Evolutionary conservation across 306 rosid species (phyloP), one percentile per base, ranked within the genome.

Genomic region (Senna siamea): DNA sequence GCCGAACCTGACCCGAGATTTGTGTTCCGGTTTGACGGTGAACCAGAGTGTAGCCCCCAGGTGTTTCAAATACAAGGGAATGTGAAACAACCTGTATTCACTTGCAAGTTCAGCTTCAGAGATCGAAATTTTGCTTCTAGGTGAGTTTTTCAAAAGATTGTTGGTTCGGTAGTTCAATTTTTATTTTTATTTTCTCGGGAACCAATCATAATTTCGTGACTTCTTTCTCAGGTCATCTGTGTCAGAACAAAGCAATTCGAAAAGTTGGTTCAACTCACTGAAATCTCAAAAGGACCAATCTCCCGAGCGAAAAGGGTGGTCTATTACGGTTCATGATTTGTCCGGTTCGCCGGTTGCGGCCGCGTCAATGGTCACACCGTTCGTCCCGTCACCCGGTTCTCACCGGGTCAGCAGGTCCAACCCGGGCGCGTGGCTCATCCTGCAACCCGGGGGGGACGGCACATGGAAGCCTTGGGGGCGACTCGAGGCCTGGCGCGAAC

Each of bases 21-120:
- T 23, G 84, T 90, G 5, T 92, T 92, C 57, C 82, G 86, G 74
- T 92, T 92, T 68, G 96, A 88, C 5, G 89, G 96, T 2, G 94
- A 87, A 50, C 98, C 98, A 13, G 98, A 92, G 79, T 90, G 96
- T 15, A 92, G 98, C 63, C 98, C 96, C 0, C 96, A 92, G 74
- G 92, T 92, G 9, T 92, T 86, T 19, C 98, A 88, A 80, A 85
- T 92, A 0, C 90, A 69, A 62, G 98, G 96, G 5, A 88, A 84
- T 15, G 85, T 84, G 0, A 84, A 77, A 51, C 87, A 84, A 32
- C 87, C 87, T 5, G 87, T 84, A 57, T 84, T 84, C 82, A 84
- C 85, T 23, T 84, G 87, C 78, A 84, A 84, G 52, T 80, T 84
- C 80, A 84, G 87, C 38, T 84, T 84, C 70, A 70, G 87, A 14